phyloP scores from a whole-genome alignment of 108 stramenopile species.

The Cyclotella cryptica region DNA sequence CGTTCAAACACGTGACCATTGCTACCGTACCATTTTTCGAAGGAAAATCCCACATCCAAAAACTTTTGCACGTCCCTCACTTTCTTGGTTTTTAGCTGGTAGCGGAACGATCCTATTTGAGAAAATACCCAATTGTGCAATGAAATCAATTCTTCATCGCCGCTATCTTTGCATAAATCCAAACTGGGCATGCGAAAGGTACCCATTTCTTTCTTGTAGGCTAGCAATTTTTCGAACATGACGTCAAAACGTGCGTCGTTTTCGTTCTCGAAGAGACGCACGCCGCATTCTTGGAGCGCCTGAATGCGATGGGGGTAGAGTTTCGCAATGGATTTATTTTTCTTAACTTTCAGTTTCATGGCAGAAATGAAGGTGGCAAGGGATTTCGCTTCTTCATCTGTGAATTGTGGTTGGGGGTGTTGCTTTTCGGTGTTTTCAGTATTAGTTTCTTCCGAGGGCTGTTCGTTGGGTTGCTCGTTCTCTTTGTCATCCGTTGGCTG shows the following conservation, averaged over 20 bases:
- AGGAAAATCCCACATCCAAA: conserved; percentile 50
- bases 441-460: conserved; percentile 12
- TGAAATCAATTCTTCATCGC: conserved; percentile 38
- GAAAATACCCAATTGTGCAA: conserved; percentile 54
- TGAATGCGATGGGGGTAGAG: conserved; percentile 35
- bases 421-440: conserved; percentile 15
- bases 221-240: conserved; percentile 50
- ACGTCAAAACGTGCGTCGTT: conserved; percentile 41
- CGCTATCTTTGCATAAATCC: conserved; percentile 42
- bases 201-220: conserved; percentile 46
- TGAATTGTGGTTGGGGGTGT: conserved; percentile 12
- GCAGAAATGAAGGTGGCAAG: conserved; percentile 33
- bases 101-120: conserved; percentile 38
- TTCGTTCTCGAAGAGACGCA: conserved; percentile 29
- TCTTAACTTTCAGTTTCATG: conserved; percentile 35
- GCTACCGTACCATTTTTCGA: conserved; percentile 49
- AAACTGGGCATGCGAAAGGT: conserved; percentile 40
- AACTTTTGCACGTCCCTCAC: conserved; percentile 35
- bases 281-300: conserved; percentile 31
- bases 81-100: conserved; percentile 45
- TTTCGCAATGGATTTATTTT: conserved; percentile 13
- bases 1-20: conserved; percentile 48
- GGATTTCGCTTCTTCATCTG: conserved; percentile 16
- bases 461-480: not conserved
- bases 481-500: not conserved